These are phyloP conservation scores for Colletotrichum chlorophyti DNA, from an alignment of 2,329 filamentous ascomycete genomes.

Conservation along the genomic window DNA sequence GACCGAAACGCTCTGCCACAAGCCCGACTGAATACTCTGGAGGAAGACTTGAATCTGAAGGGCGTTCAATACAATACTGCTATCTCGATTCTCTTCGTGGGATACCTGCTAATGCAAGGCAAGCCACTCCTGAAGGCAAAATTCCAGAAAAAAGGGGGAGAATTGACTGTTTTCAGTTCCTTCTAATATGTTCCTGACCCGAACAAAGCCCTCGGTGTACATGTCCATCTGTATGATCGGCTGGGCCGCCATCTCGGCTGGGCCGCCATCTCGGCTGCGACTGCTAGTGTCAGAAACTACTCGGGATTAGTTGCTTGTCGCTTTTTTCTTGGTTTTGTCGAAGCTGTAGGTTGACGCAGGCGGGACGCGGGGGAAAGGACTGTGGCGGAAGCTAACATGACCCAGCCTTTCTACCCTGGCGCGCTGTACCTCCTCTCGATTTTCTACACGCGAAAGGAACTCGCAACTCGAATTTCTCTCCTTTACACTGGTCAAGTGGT, in stretches of 20 bases:
- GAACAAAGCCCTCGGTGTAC: conserved; percentile 47
- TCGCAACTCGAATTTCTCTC: conserved; percentile 13
- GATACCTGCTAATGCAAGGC: conserved; percentile 47
- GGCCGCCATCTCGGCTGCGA: conserved; percentile 41
- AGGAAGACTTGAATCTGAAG: conserved; percentile 30
- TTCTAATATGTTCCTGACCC: conserved; percentile 52
- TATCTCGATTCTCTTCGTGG: conserved; percentile 33
- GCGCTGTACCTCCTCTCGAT: conserved; percentile 17
- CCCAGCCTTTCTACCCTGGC: conserved; percentile 18
- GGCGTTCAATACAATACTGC: conserved; percentile 32
- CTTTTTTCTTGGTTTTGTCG: conserved; percentile 22
- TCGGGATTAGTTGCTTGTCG: conserved; percentile 7
- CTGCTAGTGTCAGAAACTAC: conserved; percentile 14
- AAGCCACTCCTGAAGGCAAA: conserved; percentile 16
- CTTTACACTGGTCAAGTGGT: conserved; percentile 18
- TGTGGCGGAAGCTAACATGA: background rate
- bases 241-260: conserved; percentile 44
- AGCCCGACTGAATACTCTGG: conserved; percentile 31
- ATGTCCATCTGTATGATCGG: conserved; percentile 48
- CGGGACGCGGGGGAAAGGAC: no score
- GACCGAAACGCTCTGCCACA: conserved; percentile 33
- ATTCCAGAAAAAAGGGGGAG: background rate
- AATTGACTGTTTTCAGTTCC: conserved; percentile 31
- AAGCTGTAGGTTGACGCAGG: background rate
- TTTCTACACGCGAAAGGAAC: conserved; percentile 24